Evolutionary conservation across 176 grass and related monocot genomes (phyloP).

Genomic region (Stipa capillata): DNA sequence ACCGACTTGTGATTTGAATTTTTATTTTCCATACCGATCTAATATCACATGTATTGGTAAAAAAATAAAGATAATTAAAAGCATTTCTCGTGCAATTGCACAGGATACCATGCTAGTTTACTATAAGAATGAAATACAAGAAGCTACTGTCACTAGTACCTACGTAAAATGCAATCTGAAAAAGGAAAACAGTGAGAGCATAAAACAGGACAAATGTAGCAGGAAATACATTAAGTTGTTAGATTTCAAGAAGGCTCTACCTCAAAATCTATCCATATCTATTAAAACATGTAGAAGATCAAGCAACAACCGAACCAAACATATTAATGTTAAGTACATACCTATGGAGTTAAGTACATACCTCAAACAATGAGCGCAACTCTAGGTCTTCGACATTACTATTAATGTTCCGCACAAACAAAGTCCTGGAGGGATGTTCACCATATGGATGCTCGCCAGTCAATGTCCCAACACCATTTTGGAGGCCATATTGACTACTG

Average conservation of each 20-base stretch:
- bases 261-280: background rate
- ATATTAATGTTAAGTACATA: no score
- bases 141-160: no score
- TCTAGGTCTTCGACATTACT: conserved; percentile 54
- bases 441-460: conserved; percentile 52
- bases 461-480: conserved; percentile 33
- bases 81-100: no score
- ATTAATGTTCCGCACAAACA: conserved; percentile 56
- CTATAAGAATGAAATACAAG: background rate
- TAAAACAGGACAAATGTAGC: background rate
- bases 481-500: conserved; percentile 16
- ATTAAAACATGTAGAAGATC: background rate
- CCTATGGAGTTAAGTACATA: background rate
- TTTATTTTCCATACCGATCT: background rate
- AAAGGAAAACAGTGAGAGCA: background rate
- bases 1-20: background rate
- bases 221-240: background rate
- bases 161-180: background rate
- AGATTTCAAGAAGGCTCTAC: background rate
- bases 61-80: no score
- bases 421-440: conserved; percentile 53
- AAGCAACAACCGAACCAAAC: background rate
- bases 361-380: conserved; percentile 41
- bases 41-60: no score
- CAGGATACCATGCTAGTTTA: no score